Percentiles rank a stretch among this genome's conserved stretches.
phyloP scores from a whole-genome alignment of 495 filamentous ascomycete genomes.

The Penicillium egyptiacum region DNA sequence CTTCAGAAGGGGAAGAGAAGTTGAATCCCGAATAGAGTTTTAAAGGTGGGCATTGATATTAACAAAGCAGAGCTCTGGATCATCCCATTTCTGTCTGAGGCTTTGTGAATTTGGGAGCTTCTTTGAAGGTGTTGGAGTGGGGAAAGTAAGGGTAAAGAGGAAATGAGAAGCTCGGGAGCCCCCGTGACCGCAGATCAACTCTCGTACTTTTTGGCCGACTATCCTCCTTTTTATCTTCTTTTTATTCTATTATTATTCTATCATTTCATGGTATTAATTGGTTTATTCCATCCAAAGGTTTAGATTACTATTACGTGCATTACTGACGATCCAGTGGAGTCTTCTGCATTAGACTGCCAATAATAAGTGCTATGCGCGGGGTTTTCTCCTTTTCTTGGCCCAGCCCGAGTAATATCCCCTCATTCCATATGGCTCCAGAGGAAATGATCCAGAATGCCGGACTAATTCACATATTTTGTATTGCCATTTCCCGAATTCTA shows the following conservation, averaged over 20 bases:
- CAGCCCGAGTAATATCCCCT: not conserved
- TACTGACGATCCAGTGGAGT: not conserved
- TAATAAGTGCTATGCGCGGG: not conserved
- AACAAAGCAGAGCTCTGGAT: not conserved
- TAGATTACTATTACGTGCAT: not conserved
- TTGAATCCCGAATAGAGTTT: not conserved
- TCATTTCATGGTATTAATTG: not conserved
- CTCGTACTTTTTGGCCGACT: not conserved
- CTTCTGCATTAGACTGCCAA: not conserved
- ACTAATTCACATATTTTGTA: not conserved
- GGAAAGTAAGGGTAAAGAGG: not conserved
- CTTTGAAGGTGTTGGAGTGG: not conserved
- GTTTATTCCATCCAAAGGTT: too few relatives aligned
- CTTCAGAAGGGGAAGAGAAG: not conserved
- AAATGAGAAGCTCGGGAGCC: not conserved
- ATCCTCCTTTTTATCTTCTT: not conserved
- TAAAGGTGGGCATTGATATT: not conserved
- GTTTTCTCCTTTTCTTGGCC: not conserved
- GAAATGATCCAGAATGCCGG: too few relatives aligned
- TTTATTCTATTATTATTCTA: not conserved
- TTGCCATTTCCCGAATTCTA: not conserved
- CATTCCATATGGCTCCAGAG: too few relatives aligned
- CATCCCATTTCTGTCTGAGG: not conserved
- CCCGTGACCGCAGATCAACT: not conserved
- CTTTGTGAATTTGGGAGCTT: too few relatives aligned